phyloP scores from a whole-genome alignment of 345 rosid species.

The Linum tenue region DNA sequence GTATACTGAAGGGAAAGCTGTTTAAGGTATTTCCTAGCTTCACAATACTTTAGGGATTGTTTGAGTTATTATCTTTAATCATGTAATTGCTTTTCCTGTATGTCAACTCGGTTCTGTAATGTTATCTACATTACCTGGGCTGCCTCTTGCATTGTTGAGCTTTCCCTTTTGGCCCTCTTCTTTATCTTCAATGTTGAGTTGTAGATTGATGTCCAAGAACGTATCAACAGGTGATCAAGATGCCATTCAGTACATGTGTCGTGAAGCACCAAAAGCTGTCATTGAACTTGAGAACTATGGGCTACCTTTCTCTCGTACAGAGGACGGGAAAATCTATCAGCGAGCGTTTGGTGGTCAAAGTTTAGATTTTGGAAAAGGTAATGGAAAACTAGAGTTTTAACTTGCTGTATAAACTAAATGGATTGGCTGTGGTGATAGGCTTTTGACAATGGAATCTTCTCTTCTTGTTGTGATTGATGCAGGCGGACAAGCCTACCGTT shows the following conservation, averaged over 20 bases:
- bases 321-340: slow-evolving; percentile 93
- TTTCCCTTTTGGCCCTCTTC: neutral
- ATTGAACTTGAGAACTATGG: slow-evolving; percentile 96
- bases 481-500: slow-evolving; percentile 99
- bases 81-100: neutral
- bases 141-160: neutral
- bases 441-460: slow-evolving; percentile 18
- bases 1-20: neutral
- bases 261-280: slow-evolving; percentile 99
- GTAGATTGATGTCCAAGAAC: slow-evolving; percentile 1
- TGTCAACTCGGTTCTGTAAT: neutral
- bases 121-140: neutral
- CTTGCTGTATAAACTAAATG: neutral
- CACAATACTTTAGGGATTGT: neutral
- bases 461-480: slow-evolving; percentile 14
- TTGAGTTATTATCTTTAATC: neutral
- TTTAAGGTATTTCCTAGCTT: neutral
- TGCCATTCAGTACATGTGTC: slow-evolving; percentile 96
- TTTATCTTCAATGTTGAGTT: neutral
- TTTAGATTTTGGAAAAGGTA: slow-evolving; percentile 95
- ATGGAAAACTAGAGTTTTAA: neutral
- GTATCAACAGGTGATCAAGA: slow-evolving; percentile 82
- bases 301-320: slow-evolving; percentile 91
- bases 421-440: neutral
- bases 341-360: slow-evolving; percentile 99